These are phyloP conservation scores for Claviceps arundinis DNA, from an alignment of 2,329 filamentous ascomycete species.

Conservation along the genomic window DNA sequence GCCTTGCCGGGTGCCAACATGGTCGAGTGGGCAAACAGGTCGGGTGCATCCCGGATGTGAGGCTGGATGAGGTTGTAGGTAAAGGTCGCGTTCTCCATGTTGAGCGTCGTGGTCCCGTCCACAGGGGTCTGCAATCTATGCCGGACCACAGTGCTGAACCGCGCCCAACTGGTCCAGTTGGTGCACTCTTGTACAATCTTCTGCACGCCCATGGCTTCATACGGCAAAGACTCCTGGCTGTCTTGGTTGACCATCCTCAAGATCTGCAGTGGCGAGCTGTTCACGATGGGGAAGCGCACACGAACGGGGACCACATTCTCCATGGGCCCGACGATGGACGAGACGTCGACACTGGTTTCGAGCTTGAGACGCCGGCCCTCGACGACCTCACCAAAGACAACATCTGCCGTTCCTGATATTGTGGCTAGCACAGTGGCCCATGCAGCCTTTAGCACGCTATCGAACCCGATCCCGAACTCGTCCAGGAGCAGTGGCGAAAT, in stretches of 20 bases:
- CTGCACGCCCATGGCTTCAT: slow-evolving; percentile 36
- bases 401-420: slow-evolving; percentile 33
- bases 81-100: slow-evolving; percentile 32
- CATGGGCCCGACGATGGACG: slow-evolving; percentile 32
- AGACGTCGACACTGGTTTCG: slow-evolving; percentile 40
- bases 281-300: slow-evolving; percentile 28
- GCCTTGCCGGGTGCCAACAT: slow-evolving; percentile 22
- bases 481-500: slow-evolving; percentile 23
- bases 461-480: slow-evolving; percentile 32
- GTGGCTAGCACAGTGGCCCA: slow-evolving; percentile 43
- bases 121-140: slow-evolving; percentile 23
- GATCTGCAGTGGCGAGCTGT: slow-evolving; percentile 34
- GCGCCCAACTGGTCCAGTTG: slow-evolving; percentile 38
- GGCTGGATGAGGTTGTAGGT: slow-evolving; percentile 29
- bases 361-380: slow-evolving; percentile 32
- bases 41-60: slow-evolving; percentile 26
- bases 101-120: slow-evolving; percentile 27
- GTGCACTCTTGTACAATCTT: slow-evolving; percentile 42
- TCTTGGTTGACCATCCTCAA: slow-evolving; percentile 36
- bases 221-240: slow-evolving; percentile 30
- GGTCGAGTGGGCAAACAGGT: slow-evolving; percentile 32
- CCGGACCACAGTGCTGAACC: slow-evolving; percentile 41
- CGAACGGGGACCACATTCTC: slow-evolving; percentile 36
- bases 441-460: slow-evolving; percentile 41
- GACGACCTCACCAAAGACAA: slow-evolving; percentile 43